Percentiles rank a stretch among this genome's conserved stretches.
Conservation (phyloP, 371 early-diverging fungal genomes). For the Apophysomyces sp. region DNA sequence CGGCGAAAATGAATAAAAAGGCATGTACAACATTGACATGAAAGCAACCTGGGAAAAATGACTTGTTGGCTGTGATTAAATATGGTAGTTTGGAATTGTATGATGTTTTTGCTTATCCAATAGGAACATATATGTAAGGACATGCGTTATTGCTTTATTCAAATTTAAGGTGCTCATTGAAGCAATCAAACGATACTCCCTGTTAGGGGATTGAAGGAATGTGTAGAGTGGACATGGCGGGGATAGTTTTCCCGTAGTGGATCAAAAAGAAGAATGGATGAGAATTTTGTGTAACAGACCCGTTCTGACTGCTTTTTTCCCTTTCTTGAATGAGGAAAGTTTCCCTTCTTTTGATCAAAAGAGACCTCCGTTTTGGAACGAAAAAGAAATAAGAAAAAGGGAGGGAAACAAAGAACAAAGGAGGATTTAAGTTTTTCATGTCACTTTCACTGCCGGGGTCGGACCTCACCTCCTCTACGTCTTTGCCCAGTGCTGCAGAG, state of each 20-base stretch:
- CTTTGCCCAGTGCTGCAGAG: not conserved
- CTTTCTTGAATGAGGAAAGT: not conserved
- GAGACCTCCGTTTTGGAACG: not conserved
- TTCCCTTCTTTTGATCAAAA: not conserved
- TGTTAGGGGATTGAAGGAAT: constrained; percentile 5
- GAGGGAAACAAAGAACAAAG: not conserved
- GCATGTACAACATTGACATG: too few relatives aligned
- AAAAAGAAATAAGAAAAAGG: not conserved
- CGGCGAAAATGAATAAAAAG: too few relatives aligned
- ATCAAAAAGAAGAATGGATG: not conserved
- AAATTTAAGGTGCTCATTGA: too few relatives aligned
- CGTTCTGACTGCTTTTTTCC: not conserved
- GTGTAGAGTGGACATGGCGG: not conserved
- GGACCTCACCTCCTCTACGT: not conserved
- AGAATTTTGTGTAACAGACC: not conserved
- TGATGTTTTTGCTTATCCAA: too few relatives aligned
- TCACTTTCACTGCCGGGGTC: constrained; percentile 1
- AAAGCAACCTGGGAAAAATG: too few relatives aligned
- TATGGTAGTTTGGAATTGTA: too few relatives aligned
- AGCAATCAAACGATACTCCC: too few relatives aligned
- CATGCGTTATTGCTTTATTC: too few relatives aligned
- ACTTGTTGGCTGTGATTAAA: too few relatives aligned
- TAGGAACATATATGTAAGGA: too few relatives aligned
- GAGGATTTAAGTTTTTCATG: not conserved
- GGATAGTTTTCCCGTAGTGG: not conserved